Conservation (phyloP, 2,329 filamentous ascomycete species). For the Trichophyton verrucosum region DNA sequence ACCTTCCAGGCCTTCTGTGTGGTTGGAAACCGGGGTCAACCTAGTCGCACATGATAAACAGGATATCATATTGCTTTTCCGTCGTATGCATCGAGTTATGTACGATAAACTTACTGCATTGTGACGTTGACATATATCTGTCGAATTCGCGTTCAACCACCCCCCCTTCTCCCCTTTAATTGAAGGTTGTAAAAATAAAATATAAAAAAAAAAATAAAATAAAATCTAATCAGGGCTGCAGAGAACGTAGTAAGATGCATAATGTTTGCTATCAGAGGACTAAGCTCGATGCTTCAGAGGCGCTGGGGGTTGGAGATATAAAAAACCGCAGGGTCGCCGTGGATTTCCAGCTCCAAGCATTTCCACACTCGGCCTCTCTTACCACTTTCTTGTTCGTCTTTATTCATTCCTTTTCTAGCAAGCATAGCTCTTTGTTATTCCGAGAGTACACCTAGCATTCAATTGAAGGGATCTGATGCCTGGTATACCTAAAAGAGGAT, state of each 20-base stretch:
- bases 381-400: background rate
- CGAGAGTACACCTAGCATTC: background rate
- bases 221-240: slow-evolving; percentile 1
- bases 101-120: slow-evolving; percentile 9
- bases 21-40: slow-evolving; percentile 6
- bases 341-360: background rate
- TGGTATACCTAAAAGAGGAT: background rate
- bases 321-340: slow-evolving; percentile 2
- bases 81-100: slow-evolving; percentile 8
- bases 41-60: slow-evolving; percentile 9
- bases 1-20: slow-evolving; percentile 10
- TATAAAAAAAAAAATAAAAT: too few relatives aligned
- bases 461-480: background rate
- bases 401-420: too few relatives aligned
- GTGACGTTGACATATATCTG: slow-evolving; percentile 7
- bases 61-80: slow-evolving; percentile 5
- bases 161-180: slow-evolving; percentile 1
- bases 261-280: slow-evolving; percentile 9
- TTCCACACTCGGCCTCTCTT: background rate
- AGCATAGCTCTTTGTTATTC: background rate
- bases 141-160: slow-evolving; percentile 10
- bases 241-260: slow-evolving; percentile 9
- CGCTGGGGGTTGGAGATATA: slow-evolving; percentile 1
- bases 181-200: background rate
- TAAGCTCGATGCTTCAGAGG: slow-evolving; percentile 2